Percentiles rank a stretch among this genome's conserved stretches.
These are phyloP conservation scores for Rhodomyrtus psidioides DNA, from an alignment of 441 rosid genomes.

Conservation along the genomic window DNA sequence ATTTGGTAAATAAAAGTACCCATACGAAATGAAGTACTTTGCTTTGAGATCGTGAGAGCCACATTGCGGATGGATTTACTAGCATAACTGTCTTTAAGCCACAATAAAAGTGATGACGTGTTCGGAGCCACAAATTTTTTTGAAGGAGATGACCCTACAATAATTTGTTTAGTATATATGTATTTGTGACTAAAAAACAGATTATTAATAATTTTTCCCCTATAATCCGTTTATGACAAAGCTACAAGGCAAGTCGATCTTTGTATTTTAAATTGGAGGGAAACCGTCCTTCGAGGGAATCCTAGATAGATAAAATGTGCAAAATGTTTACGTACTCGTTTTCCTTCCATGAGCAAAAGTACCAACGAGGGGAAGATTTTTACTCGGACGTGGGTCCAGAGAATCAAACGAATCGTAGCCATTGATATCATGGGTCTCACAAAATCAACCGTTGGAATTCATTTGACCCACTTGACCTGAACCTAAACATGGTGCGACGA, in stretches of 20 bases:
- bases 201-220: too few relatives aligned
- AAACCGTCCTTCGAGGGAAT: neutral
- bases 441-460: neutral
- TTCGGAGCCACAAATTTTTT: too few relatives aligned
- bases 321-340: neutral
- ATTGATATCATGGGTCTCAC: neutral
- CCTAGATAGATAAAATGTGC: neutral
- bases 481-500: too few relatives aligned
- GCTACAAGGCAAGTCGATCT: neutral
- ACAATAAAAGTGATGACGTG: too few relatives aligned
- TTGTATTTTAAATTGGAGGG: too few relatives aligned
- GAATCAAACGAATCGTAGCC: neutral
- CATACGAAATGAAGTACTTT: neutral
- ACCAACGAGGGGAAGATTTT: neutral
- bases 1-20: neutral
- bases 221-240: neutral
- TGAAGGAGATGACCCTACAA: too few relatives aligned
- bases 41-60: neutral
- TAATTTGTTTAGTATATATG: too few relatives aligned
- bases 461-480: neutral
- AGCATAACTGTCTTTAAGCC: too few relatives aligned
- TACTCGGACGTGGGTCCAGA: neutral
- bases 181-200: too few relatives aligned
- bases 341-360: neutral
- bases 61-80: neutral